Evolutionary conservation across 1,139 yeast species (phyloP).

Genomic region (Geotrichum candidum): DNA sequence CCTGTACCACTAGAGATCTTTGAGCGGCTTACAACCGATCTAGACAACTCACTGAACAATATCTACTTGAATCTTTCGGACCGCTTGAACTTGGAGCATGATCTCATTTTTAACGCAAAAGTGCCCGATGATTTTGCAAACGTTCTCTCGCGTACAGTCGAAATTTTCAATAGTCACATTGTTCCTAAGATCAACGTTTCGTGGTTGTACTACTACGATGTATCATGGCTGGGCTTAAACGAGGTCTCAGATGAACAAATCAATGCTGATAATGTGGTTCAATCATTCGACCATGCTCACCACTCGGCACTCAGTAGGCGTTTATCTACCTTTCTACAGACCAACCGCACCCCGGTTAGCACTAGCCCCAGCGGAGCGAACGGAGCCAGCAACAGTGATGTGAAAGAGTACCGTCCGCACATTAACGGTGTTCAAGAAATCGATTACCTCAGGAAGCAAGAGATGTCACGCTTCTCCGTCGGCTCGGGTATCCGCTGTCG

Average conservation of each 20-base stretch:
- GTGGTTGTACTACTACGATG: slow-evolving; percentile 59
- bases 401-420: neutral
- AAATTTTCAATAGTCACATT: slow-evolving; percentile 28
- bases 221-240: slow-evolving; percentile 60
- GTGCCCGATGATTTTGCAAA: slow-evolving; percentile 45
- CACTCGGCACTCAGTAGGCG: slow-evolving; percentile 8
- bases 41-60: slow-evolving; percentile 39
- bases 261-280: slow-evolving; percentile 3
- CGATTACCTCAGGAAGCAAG: slow-evolving; percentile 32
- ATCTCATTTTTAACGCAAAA: slow-evolving; percentile 57
- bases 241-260: slow-evolving; percentile 25
- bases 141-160: slow-evolving; percentile 36
- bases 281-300: slow-evolving; percentile 1
- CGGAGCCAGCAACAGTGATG: neutral
- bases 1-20: slow-evolving; percentile 56
- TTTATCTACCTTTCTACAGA: neutral
- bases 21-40: slow-evolving; percentile 56
- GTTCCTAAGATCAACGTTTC: slow-evolving; percentile 32
- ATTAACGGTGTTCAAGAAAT: slow-evolving; percentile 18
- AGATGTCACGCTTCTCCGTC: slow-evolving; percentile 27
- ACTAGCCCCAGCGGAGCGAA: neutral
- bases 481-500: slow-evolving; percentile 34
- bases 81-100: slow-evolving; percentile 51
- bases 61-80: slow-evolving; percentile 21
- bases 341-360: neutral